Percentiles rank a stretch among this genome's conserved stretches.
Conservation (phyloP, 2,329 filamentous ascomycete species). For the Neofusicoccum kwambonambiense region DNA sequence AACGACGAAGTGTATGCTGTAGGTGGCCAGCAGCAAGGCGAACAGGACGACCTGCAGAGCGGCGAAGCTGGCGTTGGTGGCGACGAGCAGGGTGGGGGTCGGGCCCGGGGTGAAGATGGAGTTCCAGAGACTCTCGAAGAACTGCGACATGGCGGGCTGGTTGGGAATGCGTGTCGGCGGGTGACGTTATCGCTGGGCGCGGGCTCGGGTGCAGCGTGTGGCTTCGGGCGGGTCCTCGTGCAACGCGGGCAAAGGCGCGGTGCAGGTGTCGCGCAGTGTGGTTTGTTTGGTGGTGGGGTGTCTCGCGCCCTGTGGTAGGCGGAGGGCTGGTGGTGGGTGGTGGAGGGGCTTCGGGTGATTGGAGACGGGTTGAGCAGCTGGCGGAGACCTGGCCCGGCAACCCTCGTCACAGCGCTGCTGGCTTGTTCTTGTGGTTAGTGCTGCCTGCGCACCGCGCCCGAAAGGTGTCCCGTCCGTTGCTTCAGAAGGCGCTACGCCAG, state of each 20-base stretch:
- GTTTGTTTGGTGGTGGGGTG: background rate
- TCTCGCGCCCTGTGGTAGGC: background rate
- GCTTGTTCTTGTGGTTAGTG: constrained; percentile 3
- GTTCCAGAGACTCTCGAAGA: constrained; percentile 66
- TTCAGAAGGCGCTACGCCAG: background rate
- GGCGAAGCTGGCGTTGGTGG: constrained; percentile 87
- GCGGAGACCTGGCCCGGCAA: constrained; percentile 6
- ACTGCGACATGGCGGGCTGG: constrained; percentile 16
- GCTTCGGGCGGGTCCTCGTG: background rate
- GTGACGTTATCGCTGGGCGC: background rate
- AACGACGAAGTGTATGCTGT: constrained; percentile 84
- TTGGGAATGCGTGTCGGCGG: too few species aligned
- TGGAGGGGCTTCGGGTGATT: constrained; percentile 5
- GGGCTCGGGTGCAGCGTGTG: background rate
- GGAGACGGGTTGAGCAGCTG: background rate
- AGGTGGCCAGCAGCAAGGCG: constrained; percentile 73
- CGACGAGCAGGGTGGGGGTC: constrained; percentile 81
- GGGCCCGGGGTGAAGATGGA: constrained; percentile 92
- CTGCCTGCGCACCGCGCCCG: constrained; percentile 8
- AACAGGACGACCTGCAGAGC: constrained; percentile 78
- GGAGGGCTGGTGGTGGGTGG: background rate
- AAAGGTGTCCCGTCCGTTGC: background rate
- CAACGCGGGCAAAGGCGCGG: background rate
- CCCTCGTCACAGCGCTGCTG: constrained; percentile 4
- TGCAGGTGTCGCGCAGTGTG: background rate